Evolutionary conservation across 371 early-diverging fungal species (phyloP), one percentile per base, ranked within the genome.

Genomic region (Mucor irregularis): DNA sequence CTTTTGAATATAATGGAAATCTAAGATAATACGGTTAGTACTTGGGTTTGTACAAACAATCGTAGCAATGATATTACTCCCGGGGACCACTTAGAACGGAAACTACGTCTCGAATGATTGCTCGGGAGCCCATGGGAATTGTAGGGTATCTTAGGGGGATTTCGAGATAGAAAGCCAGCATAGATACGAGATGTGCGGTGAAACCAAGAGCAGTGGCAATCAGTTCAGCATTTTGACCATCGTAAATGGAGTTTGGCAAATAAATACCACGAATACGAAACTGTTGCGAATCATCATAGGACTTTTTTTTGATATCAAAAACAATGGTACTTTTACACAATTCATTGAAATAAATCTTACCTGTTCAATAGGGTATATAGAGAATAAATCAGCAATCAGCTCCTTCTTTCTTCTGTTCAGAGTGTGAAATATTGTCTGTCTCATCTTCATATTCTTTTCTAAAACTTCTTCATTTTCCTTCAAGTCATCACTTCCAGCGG

Each of bases 141-240:
- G 90, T 82, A 4, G 90, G 90, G 60, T 92, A 93, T 54, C 90
- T 72, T 26, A 92, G 54, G 0, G 91, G 90, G 14, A 91, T 76
- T 24, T 78, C 80, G 16, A 92, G 74, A 47, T 90, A 91, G 61
- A 73, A 82, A 0, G 92, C 88, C 30, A 93, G 55, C 82, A 91
- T 82, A 34, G 71, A 68, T 0, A 90, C 82, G 5, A 90, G 67
- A 61, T 93, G 92, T 31, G 83, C 75, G 0, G 86, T 78, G 58
- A 78, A 90, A 4, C 93, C 93, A 0, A 93, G 58, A 0, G 90
- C 91, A 2, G 89, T 86, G 0, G 91, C 83, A 14, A 89, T 78
- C n/a, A 52, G 28, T 9, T 91, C 90, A 19, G 90, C 88, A 49
- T 91, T 78, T 69, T 65, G 66, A 24, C 77, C 88, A 40, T 69